These are phyloP conservation scores for Neurospora tetrasperma DNA, from an alignment of 495 filamentous ascomycete species.

Conservation along the genomic window DNA sequence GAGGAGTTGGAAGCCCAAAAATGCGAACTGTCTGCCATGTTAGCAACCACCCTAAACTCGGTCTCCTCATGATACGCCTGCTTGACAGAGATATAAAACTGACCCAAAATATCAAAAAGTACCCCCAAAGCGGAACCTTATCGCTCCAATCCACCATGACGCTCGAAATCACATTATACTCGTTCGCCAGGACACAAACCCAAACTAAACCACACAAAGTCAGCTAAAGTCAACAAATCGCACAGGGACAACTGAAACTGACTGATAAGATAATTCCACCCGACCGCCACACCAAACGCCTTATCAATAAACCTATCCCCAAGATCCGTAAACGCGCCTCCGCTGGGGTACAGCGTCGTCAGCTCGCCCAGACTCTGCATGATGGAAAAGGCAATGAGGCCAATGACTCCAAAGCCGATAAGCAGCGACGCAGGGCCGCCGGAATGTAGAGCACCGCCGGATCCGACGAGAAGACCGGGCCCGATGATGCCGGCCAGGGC, in stretches of 20 bases:
- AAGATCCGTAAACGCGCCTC: conserved; percentile 49
- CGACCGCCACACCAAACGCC: conserved; percentile 74
- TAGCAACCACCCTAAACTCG: conserved; percentile 5
- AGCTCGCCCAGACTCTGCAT: conserved; percentile 60
- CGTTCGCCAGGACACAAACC: conserved; percentile 47
- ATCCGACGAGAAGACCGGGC: conserved; percentile 45
- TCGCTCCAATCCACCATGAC: conserved; percentile 51
- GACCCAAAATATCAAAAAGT: conserved; percentile 58
- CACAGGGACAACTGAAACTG: background rate
- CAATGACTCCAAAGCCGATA: conserved; percentile 55
- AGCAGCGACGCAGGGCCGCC: conserved; percentile 53
- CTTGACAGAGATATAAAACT: conserved; percentile 20
- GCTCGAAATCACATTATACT: conserved; percentile 49
- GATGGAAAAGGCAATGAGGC: conserved; percentile 54
- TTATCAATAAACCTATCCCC: conserved; percentile 64
- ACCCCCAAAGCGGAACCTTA: conserved; percentile 41
- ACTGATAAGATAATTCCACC: conserved; percentile 64
- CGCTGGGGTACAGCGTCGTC: conserved; percentile 59
- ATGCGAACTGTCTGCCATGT: conserved; percentile 24
- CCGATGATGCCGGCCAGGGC: conserved; percentile 50
- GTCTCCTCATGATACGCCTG: background rate
- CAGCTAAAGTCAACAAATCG: background rate
- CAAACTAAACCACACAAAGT: conserved; percentile 28
- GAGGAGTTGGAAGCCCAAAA: conserved; percentile 36
- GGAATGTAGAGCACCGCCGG: conserved; percentile 48